Evolutionary conservation across 1,139 yeast species (phyloP), one percentile per base, ranked within the genome.

Genomic region (Suhomyces coccinellae): DNA sequence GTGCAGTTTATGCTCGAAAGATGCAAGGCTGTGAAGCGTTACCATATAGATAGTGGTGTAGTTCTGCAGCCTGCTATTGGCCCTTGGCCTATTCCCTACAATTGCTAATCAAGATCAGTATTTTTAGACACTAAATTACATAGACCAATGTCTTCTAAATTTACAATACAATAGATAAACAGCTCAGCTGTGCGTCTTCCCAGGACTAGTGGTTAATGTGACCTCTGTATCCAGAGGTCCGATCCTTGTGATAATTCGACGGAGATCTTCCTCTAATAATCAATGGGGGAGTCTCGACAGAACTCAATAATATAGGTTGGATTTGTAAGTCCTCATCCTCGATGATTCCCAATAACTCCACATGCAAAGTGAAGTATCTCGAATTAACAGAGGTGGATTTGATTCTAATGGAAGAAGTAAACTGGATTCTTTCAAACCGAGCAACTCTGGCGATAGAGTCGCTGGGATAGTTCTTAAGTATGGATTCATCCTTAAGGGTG

Each of bases 181-280:
- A 16, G 13, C 12, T 12, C 33, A 20, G 28, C 29, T 14, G 26
- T 24, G 24, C n/a, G 33, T 11, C 15, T 16, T 11, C 10, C 24
- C 5, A 7, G 16, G 27, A 36, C 39, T 36, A 14, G n/a, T 36
- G 39, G 6, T 17, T 13, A 13, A 38, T 30, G 10, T 60, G 61
- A 17, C 62, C 59, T 48, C 75, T 62, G 52, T 69, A 70, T 13
- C 74, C 74, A 17, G 70, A 62, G 13, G 74, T 69, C 51, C 69
- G 61, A 46, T 70, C 74, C 51, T 66, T 68, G 41, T 70, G 76
- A 52, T 83, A 83, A 55, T 79, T 82, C 1, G 87, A 79, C 6
- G 88, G 87, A 7, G 87, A 81, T 55, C 88, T 69, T 1, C 89
- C 89, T 51, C 88, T 69, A 29, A 83, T 77, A n/a, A 80, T 71